Base-by-base conservation (phyloP, 2,329 filamentous ascomycete genomes). In the Aspergillus udagawae region DNA sequence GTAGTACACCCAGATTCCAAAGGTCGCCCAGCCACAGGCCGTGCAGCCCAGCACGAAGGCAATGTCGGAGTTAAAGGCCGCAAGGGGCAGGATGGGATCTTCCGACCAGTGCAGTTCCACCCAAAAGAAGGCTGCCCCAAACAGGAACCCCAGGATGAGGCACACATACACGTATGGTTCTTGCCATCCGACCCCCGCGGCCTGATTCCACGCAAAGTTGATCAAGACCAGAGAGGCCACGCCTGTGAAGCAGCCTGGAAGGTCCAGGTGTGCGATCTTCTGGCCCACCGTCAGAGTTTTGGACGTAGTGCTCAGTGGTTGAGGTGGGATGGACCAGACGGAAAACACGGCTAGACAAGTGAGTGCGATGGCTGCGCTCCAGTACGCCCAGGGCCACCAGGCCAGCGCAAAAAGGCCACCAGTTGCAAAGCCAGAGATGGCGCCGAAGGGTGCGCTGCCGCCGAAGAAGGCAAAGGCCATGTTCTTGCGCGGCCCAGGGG, bases 151-250 rank as follows among this genome's bases (percentile, higher is more conserved):
- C 2, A 86, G 58, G 38, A 86, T 79, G 0, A 89, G 73, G 1
- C 81, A 71, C 0, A 80, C 73, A 55, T 82, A 80, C 23, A 85
- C 75, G 54, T 83, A 83, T 0, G 82, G 73, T 8, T 76, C 73
- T 0, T 73, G 61, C 85, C 85, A 88, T 1, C 83, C 83, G 3
- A 79, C 80, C 1, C 83, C 74, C 0, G 82, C 79, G 0, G 82
- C 84, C 64, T 88, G 84, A 57, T 85, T 87, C 82, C 83, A 87
- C 0, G 84, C 82, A 61, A 88, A 84, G 67, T 86, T 86, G 73
- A 88, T 79, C 28, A 88, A 74, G 0, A 86, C 77, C 41, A 88
- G 73, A 0, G 79, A 79, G 0, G 75, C 73, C 14, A 87, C 76
- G 1, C 85, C 84, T 1, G 72, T 67, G 4, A 66, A 53, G 7